Evolutionary conservation across 495 filamentous ascomycete genomes (phyloP).

Genomic region (Paragyromitra xinjiangensis): DNA sequence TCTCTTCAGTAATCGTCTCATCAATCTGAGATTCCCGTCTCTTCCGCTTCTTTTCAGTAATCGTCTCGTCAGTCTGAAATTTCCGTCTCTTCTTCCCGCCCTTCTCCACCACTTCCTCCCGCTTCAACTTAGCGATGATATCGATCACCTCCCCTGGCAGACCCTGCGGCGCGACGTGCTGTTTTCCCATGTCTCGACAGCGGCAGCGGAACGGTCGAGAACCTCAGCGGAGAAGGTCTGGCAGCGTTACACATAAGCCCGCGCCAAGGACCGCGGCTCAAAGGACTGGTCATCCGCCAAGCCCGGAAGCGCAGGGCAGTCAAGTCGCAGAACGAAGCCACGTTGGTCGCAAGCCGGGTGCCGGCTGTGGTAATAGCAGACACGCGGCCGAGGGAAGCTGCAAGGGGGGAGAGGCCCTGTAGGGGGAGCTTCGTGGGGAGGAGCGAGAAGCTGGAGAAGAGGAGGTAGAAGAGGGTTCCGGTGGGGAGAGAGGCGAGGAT

Average conservation of each 20-base stretch:
- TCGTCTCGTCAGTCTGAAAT: neutral
- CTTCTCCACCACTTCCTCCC: neutral
- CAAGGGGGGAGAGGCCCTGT: neutral
- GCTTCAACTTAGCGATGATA: conserved; percentile 38
- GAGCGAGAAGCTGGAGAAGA: conserved; percentile 40
- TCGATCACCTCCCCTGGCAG: neutral
- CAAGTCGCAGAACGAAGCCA: conserved; percentile 29
- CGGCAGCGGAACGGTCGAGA: conserved; percentile 9
- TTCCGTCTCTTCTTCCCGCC: conserved; percentile 13
- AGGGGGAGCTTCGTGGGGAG: conserved; percentile 28
- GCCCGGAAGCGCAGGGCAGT: conserved; percentile 26
- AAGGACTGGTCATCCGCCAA: conserved; percentile 39
- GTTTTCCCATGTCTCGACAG: conserved; percentile 6
- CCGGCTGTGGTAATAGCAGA: neutral
- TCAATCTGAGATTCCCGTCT: conserved; percentile 59
- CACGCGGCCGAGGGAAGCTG: conserved; percentile 23
- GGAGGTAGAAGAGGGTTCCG: conserved; percentile 42
- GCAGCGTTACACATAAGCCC: neutral
- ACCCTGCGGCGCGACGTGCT: neutral
- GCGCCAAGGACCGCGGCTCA: conserved; percentile 13
- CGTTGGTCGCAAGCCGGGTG: conserved; percentile 26
- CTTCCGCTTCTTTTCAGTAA: conserved; percentile 58
- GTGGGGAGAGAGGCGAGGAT: conserved; percentile 42
- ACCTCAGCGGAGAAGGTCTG: neutral
- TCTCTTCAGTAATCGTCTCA: conserved; percentile 51